Base-by-base conservation (phyloP, 2,329 filamentous ascomycete species). In the Triangularia verruculosa region DNA sequence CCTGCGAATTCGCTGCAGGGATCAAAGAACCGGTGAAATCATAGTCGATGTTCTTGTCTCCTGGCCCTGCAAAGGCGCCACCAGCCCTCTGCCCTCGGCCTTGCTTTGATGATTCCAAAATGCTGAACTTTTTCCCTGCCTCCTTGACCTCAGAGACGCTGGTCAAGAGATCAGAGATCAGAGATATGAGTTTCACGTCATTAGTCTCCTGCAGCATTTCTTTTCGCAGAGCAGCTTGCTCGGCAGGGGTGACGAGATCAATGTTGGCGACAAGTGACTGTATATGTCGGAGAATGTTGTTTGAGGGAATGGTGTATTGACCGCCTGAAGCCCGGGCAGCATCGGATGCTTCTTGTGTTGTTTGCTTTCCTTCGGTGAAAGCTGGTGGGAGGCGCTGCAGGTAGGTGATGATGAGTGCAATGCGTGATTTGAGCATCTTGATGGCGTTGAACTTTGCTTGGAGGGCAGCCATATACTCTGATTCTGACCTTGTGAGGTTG, bases 391-490 rank as follows among this genome's bases (percentile, higher is more conserved):
- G 83, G 13, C 83, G 84, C 67, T 89, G 81, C 55, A 99, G 86
- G 74, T 97, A 98, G n/a, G 82, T 82, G 64, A 84, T 84, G 69
- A 94, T 84, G 62, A 94, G 83, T 53, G 85, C 83, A 69, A 95
- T 86, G 57, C 91, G 87, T 6, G 88, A 86, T 72, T 94, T 89
- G 27, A 99, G 86, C 88, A 97, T 97, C 78, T 93, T 94, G 72
- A 97, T 89, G 25, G 95, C 93, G 76, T 97, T 98, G 67, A 90
- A 86, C 72, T 96, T 97, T 65, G 93, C 90, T 27, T 89, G 95
- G 22, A 99, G 86, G 15, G 85, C 79, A 25, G 85, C 81, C 61
- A 89, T 80, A 73, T 84, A 80, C 74, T 89, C 86, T 61, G 87
- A 83, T 66, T 89, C 86, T 65, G 86, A 85, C 17, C 79, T 76